These are phyloP conservation scores for Plectranthus barbatus DNA, from an alignment of 257 asterid genomes.

Conservation along the genomic window DNA sequence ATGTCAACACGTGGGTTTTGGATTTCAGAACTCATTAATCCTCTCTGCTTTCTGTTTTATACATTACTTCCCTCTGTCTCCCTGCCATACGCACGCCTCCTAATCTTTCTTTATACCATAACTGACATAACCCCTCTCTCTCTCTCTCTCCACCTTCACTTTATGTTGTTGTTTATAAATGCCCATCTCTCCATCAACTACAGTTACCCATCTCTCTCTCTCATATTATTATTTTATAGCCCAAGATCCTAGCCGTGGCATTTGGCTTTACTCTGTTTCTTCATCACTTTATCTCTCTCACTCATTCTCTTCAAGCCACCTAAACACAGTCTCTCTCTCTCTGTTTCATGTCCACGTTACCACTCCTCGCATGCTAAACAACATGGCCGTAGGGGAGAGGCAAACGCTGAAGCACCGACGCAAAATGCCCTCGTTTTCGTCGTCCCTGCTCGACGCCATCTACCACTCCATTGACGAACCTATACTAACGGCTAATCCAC, in stretches of 20 bases:
- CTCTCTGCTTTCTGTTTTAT: neutral
- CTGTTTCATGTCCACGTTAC: too few species aligned
- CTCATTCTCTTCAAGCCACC: neutral
- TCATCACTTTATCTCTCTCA: too few species aligned
- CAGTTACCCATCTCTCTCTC: conserved; percentile 12
- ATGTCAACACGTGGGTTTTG: neutral
- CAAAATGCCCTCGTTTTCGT: conserved; percentile 62
- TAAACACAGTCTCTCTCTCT: too few species aligned
- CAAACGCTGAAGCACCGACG: too few species aligned
- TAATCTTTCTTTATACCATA: too few species aligned
- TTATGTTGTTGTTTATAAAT: neutral
- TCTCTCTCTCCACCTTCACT: neutral
- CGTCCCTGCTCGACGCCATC: conserved; percentile 67
- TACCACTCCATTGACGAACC: conserved; percentile 66
- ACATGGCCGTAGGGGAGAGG: conserved; percentile 28
- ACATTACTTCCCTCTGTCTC: neutral
- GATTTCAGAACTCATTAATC: neutral
- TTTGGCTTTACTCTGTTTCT: conserved; percentile 31
- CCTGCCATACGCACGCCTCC: too few species aligned
- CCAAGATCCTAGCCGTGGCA: conserved; percentile 49
- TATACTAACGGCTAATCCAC: neutral
- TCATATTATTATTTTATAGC: conserved; percentile 22
- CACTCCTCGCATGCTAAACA: neutral
- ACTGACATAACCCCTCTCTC: conserved; percentile 26
- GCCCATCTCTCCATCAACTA: conserved; percentile 12